Evolutionary conservation across 345 rosid genomes (phyloP).

Genomic region (Camelina sativa): DNA sequence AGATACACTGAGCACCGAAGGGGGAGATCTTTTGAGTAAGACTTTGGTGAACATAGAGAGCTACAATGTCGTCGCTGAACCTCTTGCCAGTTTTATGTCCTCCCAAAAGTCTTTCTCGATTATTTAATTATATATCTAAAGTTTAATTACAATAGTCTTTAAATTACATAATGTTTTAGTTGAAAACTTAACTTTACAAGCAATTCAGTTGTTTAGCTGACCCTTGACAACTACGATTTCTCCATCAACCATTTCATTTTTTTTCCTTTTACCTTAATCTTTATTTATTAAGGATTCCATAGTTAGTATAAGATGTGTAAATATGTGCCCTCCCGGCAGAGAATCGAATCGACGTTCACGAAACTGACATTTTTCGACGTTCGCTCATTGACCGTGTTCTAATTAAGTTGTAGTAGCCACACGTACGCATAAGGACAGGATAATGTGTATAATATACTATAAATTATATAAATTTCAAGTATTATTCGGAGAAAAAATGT

Average conservation of each 20-base stretch:
- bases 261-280: background rate
- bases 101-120: conserved; percentile 24
- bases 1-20: background rate
- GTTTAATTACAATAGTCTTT: background rate
- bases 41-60: conserved; percentile 4
- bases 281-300: background rate
- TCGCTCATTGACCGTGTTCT: background rate
- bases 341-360: background rate
- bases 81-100: conserved; percentile 23
- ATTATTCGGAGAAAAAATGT: background rate
- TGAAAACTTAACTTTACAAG: conserved; percentile 37
- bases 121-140: conserved; percentile 9
- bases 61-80: conserved; percentile 25
- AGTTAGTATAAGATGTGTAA: background rate
- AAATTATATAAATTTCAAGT: conserved; percentile 9
- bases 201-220: conserved; percentile 46
- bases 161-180: conserved; percentile 35
- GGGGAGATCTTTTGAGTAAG: conserved; percentile 36
- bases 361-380: background rate
- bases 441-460: background rate
- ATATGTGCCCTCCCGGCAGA: background rate
- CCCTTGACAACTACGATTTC: conserved; percentile 31
- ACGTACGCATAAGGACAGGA: background rate
- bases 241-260: conserved; percentile 27
- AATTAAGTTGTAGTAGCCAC: background rate